Evolutionary conservation across 176 grass and related monocot species (phyloP), one percentile per base, ranked within the genome.

Genomic region (Rhynchospora tenuis): DNA sequence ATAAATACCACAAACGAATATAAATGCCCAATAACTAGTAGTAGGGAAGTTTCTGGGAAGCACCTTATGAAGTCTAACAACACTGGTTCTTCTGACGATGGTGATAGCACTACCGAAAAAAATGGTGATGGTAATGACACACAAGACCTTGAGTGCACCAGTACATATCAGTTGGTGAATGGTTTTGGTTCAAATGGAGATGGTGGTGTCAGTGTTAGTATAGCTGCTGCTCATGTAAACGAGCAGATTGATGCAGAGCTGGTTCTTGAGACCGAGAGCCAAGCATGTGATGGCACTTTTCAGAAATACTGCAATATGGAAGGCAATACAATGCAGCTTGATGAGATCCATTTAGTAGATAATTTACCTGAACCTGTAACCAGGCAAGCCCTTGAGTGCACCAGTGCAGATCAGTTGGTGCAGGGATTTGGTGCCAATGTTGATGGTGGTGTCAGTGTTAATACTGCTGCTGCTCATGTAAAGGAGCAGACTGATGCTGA

Each of bases 301-400:
- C 83, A 88, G 75, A 93, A 82, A 90, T 93, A 85, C 82, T 92
- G 84, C 11, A 79, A 92, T 70, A 83, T 90, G 31, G 89, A 47
- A 83, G 91, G 88, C 79, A 89, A 99, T 14, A 91, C 88, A n/a
- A 86, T 93, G 89, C 93, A 93, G 29, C 86, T 93, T 68, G 93
- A 99, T 14, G 91, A 96, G 64, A 60, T 68, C 29, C 87, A 85
- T 79, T 76, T 58, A 44, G 85, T 85, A 73, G 92, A 85, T 78
- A 93, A 89, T 6, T 56, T 74, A 15, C 52, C 67, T 6, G 92
- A 91, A 66, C 42, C 73, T 89, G 29, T 64, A 72, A 78, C 7
- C 46, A 88, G 75, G 51, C 67, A 51, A 51, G 11, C 0, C 48
- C 48, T 51, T 7, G 48, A 51, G 48, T 13, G 48, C 48, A 51